These are phyloP conservation scores for Sistotremastrum suecicum DNA, from an alignment of 768 basidiomycete genomes.

Conservation along the genomic window DNA sequence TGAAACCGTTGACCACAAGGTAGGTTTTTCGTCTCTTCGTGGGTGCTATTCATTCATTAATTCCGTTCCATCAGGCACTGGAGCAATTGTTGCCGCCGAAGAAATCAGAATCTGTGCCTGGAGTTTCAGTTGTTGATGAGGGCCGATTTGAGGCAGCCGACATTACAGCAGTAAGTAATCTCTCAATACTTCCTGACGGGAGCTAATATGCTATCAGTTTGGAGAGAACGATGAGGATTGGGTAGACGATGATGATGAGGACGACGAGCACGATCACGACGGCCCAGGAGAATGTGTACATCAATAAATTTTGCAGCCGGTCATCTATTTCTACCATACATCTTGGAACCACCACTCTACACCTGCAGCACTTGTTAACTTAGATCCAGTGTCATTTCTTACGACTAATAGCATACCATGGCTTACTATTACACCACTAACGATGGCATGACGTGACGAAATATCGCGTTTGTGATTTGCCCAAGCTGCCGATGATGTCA, in stretches of 20 bases:
- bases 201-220: slow-evolving; percentile 76
- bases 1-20: slow-evolving; percentile 43
- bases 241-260: slow-evolving; percentile 57
- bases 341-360: no score
- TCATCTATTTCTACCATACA: no score
- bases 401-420: no score
- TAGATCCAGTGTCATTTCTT: no score
- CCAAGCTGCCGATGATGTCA: no score
- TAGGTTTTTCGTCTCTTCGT: slow-evolving; percentile 15
- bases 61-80: slow-evolving; percentile 33
- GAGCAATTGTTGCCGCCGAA: slow-evolving; percentile 61
- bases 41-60: slow-evolving; percentile 1
- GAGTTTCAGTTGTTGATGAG: slow-evolving; percentile 56
- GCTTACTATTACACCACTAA: no score
- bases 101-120: slow-evolving; percentile 57
- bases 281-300: slow-evolving; percentile 3
- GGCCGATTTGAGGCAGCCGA: slow-evolving; percentile 62
- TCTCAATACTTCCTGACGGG: slow-evolving; percentile 57
- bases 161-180: slow-evolving; percentile 72
- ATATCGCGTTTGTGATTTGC: no score
- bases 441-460: no score
- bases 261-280: slow-evolving; percentile 45
- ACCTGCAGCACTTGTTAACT: no score
- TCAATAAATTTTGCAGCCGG: background rate
- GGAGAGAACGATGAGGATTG: slow-evolving; percentile 52